A percentile compares a stretch with the other conserved stretches of the same genome.
phyloP scores from a whole-genome alignment of 345 rosid species.

The Camelina neglecta region DNA sequence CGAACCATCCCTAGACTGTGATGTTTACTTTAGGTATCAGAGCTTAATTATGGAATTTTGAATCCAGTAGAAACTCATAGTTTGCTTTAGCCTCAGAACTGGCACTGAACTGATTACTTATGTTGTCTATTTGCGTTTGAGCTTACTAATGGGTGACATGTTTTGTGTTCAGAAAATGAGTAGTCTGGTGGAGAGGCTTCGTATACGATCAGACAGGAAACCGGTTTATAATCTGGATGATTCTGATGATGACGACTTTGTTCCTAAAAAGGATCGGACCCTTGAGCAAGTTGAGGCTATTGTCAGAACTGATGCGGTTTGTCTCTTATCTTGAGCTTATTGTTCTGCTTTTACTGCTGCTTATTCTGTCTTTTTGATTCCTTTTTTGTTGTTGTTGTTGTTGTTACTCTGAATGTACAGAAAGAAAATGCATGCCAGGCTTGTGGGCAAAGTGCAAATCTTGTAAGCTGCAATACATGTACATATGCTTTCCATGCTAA shows the following conservation, averaged over 20 bases:
- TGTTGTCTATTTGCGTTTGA: not conserved
- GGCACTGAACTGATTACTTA: not conserved
- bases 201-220: slow-evolving; percentile 80
- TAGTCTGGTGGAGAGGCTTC: slow-evolving; percentile 97
- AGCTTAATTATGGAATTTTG: not conserved
- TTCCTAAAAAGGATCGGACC: slow-evolving; percentile 54
- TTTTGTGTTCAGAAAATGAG: slow-evolving; percentile 64
- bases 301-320: slow-evolving; percentile 81
- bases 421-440: slow-evolving; percentile 81
- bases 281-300: slow-evolving; percentile 71
- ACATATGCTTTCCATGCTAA: slow-evolving; percentile 82
- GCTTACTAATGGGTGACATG: not conserved
- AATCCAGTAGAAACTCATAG: slow-evolving; percentile 12
- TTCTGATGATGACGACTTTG: slow-evolving; percentile 85
- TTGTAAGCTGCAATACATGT: slow-evolving; percentile 85
- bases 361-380: not conserved
- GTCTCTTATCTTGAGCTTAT: slow-evolving; percentile 40
- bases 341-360: not conserved
- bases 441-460: slow-evolving; percentile 78
- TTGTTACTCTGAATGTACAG: slow-evolving; percentile 27
- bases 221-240: slow-evolving; percentile 92
- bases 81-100: not conserved
- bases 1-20: not conserved
- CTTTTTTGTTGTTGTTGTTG: not conserved
- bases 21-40: not conserved